Evolutionary conservation across 768 basidiomycete genomes (phyloP), one percentile per base, ranked within the genome.

Genomic region (Amanita phalloides): DNA sequence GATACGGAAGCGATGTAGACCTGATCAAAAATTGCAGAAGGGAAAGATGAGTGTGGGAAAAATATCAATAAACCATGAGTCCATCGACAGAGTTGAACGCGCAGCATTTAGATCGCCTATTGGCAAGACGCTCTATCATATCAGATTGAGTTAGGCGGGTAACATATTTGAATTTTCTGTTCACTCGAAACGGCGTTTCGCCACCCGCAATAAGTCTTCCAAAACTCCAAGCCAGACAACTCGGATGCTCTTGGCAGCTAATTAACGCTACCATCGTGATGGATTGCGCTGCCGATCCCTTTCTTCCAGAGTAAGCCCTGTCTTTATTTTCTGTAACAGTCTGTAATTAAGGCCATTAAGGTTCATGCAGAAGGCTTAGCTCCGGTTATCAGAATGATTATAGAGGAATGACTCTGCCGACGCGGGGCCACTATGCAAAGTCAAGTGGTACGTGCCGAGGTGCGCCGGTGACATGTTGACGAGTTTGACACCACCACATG

Each of bases 1-100:
- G 33, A 32, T 11, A 6, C 32, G 32, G 32, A 33, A 33, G 33
- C 33, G 33, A 33, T 3, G 13, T 13, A 13, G 33, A 4, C 11
- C 13, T 33, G 10, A 32, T 32, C 32, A 32, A 17, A 25, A 38
- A 23, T 36, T 0, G 35, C 25, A 14, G 25, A 48, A 26, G 17
- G 32, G 37, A 10, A 43, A 43, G 32, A n/a, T 32, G 7, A 7
- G n/a, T 28, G 48, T 39, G 48, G 13, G 36, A 45, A 38, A 45
- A 23, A 2, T 33, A 14, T 23, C 10, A 21, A 6, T 21, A 23
- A 50, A 28, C 47, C 35, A 57, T 11, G 78, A 82, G 81, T 80
- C 82, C 81, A 82, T 25, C 79, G 81, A 82, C 82, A 81, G 82
- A 80, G 76, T 84, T 82, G 82, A 83, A 84, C 82, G 80, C 82